Evolutionary conservation across 257 asterid species (phyloP).

Genomic region (Rehmannia glutinosa): DNA sequence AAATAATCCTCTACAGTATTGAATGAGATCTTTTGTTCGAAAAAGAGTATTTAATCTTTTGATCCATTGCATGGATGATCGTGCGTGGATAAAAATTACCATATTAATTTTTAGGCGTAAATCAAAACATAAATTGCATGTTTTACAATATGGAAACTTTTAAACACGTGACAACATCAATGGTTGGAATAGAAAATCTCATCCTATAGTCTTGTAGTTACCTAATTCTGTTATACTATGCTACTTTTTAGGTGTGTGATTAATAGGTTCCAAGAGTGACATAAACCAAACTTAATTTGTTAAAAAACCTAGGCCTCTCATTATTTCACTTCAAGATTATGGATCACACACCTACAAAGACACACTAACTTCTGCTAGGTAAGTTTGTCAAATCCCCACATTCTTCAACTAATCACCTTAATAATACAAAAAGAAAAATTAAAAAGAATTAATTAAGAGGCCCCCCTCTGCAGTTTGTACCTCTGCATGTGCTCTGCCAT

Average conservation of each 20-base stretch:
- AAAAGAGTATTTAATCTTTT: no score
- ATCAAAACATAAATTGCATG: no score
- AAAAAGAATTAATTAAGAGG: background rate
- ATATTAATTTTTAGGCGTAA: no score
- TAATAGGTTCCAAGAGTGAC: slow-evolving; percentile 27
- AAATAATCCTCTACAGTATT: no score
- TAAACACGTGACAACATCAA: no score
- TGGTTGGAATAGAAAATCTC: no score
- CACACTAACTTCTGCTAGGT: background rate
- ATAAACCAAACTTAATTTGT: slow-evolving; percentile 19
- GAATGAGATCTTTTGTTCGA: no score
- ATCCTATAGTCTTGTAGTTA: background rate
- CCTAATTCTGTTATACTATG: slow-evolving; percentile 7
- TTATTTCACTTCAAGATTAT: background rate
- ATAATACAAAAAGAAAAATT: background rate
- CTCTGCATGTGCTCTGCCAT: slow-evolving; percentile 84
- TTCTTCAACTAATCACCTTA: background rate
- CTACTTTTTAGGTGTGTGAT: slow-evolving; percentile 31
- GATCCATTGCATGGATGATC: no score
- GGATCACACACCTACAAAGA: background rate
- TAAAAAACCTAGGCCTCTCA: slow-evolving; percentile 19
- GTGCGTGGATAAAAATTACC: no score
- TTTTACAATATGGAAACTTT: no score
- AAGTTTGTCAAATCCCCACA: background rate
- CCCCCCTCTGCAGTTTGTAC: slow-evolving; percentile 32